A percentile compares a stretch with the other conserved stretches of the same genome.
Evolutionary conservation across 2,329 filamentous ascomycete genomes (phyloP).

Genomic region (Verticillium klebahnii): DNA sequence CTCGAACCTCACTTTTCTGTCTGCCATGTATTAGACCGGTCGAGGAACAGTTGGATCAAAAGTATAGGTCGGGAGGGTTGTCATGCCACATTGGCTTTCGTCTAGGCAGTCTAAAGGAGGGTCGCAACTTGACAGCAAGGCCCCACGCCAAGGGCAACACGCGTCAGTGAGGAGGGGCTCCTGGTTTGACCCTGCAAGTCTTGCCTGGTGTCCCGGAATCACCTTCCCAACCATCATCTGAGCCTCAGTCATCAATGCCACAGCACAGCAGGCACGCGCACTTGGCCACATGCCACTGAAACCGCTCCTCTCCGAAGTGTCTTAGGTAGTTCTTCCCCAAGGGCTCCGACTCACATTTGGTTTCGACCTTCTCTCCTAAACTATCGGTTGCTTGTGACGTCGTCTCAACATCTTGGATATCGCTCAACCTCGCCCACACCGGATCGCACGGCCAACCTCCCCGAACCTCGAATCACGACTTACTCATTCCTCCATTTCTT

Average conservation of each 20-base stretch:
- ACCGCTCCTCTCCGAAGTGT: neutral
- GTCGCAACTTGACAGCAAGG: neutral
- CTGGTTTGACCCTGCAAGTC: neutral
- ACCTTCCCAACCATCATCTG: neutral
- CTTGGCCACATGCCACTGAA: conserved; percentile 1
- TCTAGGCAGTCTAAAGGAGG: neutral
- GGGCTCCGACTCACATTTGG: neutral
- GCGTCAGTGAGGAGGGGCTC: neutral
- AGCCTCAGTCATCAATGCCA: neutral
- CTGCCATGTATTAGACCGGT: neutral
- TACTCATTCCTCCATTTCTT: neutral
- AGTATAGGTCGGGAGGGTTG: neutral
- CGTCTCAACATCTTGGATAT: neutral
- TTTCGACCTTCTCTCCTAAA: neutral
- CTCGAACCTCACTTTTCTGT: neutral
- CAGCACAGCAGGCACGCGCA: neutral
- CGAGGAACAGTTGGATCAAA: neutral
- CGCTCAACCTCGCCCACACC: neutral
- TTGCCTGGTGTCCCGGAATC: neutral
- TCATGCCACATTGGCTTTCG: neutral
- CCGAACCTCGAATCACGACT: neutral
- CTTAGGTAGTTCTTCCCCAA: neutral
- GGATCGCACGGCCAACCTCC: neutral
- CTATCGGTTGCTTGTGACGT: neutral
- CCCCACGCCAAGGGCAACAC: neutral